Evolutionary conservation across 805 yeast genomes (phyloP), one percentile per base, ranked within the genome.

Genomic region (Candida insectorum): DNA sequence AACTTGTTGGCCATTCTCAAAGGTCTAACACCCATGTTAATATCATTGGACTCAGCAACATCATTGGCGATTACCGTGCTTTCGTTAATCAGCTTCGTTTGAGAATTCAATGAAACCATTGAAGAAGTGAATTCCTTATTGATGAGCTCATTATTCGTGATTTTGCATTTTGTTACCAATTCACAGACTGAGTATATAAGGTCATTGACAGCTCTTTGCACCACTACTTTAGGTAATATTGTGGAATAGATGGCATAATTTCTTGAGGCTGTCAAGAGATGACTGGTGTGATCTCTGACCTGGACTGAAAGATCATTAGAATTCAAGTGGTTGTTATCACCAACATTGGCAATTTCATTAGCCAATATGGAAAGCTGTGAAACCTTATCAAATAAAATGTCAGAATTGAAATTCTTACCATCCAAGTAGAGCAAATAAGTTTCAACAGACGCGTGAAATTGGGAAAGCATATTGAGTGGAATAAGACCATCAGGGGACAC

Each of bases 171-270:
- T 15, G 37, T 33, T 12, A 82, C 49, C 34, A 80, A 67, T 43
- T 80, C 84, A 49, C 84, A 80, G 16, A 81, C 61, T 2, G 81
- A 60, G 50, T 79, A 81, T 6, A 81, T 70, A 22, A 88, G 62
- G 49, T 88, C 96, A 27, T 84, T 73, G 7, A 85, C 61, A 0
- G 97, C 81, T 15, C 87, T 74, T 56, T 86, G 82, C 13, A 88
- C 71, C 2, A 87, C 72, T 14, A 82, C 60, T 33, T 70, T 72
- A 0, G 96, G 96, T 35, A 86, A 58, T 2, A 85, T 49, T n/a
- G 71, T 68, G 4, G 73, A 64, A 45, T 83, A 81, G 8, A 79
- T 61, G 1, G 84, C 75, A 54, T 66, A 83, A 51, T 86, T 85
- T 48, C 96, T 71, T 1, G 89, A 75, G 1, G 87, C 71, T 3